phyloP scores from a whole-genome alignment of 805 yeast genomes.

The Danielia oregonensis region DNA sequence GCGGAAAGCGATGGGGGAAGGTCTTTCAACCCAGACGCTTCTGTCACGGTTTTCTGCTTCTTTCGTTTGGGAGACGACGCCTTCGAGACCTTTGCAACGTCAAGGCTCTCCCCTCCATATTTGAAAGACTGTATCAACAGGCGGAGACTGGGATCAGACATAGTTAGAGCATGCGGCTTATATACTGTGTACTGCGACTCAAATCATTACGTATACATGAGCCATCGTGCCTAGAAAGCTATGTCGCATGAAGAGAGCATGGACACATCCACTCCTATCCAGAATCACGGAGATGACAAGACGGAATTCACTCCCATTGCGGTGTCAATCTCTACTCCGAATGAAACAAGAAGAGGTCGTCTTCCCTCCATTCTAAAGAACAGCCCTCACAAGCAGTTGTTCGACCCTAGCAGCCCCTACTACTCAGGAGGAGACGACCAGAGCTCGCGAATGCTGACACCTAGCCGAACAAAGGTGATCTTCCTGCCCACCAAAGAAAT shows the following conservation, averaged over 20 bases:
- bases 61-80: not conserved
- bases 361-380: constrained; percentile 10
- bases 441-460: constrained; percentile 1
- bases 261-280: constrained; percentile 20
- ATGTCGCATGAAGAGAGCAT: too few relatives aligned
- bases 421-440: constrained; percentile 6
- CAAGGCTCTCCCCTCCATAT: constrained; percentile 7
- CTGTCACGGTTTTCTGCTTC: not conserved
- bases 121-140: constrained; percentile 11
- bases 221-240: too few relatives aligned
- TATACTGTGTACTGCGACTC: too few relatives aligned
- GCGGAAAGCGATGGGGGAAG: constrained; percentile 29
- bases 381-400: constrained; percentile 2
- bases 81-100: constrained; percentile 1
- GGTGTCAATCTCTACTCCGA: constrained; percentile 4
- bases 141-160: too few relatives aligned
- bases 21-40: too few relatives aligned
- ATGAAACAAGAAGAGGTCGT: too few relatives aligned
- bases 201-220: too few relatives aligned
- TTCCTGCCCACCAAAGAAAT: constrained; percentile 13
- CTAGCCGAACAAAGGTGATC: constrained; percentile 3
- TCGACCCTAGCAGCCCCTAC: constrained; percentile 6
- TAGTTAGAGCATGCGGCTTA: not conserved
- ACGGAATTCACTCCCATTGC: constrained; percentile 12
- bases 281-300: not conserved